These are phyloP conservation scores for Orychophragmus violaceus DNA, from an alignment of 345 rosid genomes.

Conservation along the genomic window DNA sequence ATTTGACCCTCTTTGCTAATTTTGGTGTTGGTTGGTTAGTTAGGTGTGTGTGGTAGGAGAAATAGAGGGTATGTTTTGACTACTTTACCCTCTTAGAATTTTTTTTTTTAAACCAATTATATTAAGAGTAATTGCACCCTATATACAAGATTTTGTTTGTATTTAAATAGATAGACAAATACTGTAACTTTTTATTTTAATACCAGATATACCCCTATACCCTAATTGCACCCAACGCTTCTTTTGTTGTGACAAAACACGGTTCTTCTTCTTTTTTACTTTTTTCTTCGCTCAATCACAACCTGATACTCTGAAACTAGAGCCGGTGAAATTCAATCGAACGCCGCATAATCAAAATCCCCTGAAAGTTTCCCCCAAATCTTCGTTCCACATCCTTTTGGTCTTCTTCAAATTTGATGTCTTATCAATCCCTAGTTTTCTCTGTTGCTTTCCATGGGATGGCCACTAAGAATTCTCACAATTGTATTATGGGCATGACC, in stretches of 20 bases:
- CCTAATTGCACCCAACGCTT: no score
- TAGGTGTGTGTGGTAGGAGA: slow-evolving; percentile 32
- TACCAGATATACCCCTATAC: no score
- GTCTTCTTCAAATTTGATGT: background rate
- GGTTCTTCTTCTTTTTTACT: background rate
- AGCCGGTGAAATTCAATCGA: background rate
- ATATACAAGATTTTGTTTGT: no score
- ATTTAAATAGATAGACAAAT: no score
- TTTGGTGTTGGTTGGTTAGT: slow-evolving; percentile 30
- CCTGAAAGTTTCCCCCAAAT: background rate
- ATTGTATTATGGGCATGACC: slow-evolving; percentile 20
- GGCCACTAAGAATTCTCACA: slow-evolving; percentile 4
- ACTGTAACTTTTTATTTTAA: no score
- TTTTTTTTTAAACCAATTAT: no score
- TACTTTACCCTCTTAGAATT: background rate
- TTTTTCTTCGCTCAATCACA: no score
- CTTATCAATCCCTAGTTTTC: background rate
- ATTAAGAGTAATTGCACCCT: no score
- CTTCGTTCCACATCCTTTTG: background rate
- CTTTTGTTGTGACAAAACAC: no score
- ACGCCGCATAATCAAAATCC: no score
- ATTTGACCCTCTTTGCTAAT: slow-evolving; percentile 29
- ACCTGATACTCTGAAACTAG: background rate
- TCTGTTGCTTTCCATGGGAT: no score
- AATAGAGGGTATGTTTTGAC: background rate